Evolutionary conservation across 495 filamentous ascomycete genomes (phyloP).

Genomic region (Aspergillus asperescens): DNA sequence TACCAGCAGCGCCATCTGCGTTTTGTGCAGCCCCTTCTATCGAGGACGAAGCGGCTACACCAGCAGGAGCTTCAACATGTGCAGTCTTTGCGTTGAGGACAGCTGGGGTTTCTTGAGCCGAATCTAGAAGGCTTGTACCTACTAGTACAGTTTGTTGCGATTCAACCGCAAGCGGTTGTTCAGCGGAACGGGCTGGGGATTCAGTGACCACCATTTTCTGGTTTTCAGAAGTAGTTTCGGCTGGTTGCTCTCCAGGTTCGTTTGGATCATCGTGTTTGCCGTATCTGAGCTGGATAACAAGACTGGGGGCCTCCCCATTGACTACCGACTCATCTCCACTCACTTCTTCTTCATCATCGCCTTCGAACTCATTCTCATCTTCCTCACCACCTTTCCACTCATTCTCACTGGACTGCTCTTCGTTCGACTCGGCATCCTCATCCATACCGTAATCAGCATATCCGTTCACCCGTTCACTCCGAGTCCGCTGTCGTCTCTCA

Average conservation of each 20-base stretch:
- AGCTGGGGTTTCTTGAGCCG: not conserved
- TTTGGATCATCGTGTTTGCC: conserved; percentile 27
- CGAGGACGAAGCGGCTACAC: not conserved
- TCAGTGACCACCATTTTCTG: conserved; percentile 1
- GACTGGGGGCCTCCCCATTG: conserved; percentile 50
- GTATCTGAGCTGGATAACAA: conserved; percentile 63
- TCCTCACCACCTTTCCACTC: conserved; percentile 67
- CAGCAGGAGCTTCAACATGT: not conserved
- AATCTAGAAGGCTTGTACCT: not conserved
- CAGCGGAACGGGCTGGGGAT: not conserved
- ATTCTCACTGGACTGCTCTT: conserved; percentile 49
- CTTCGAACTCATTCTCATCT: conserved; percentile 61
- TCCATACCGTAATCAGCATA: conserved; percentile 48
- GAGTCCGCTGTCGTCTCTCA: conserved; percentile 22
- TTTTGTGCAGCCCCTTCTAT: not conserved
- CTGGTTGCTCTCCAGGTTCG: conserved; percentile 19
- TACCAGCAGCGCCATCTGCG: not conserved
- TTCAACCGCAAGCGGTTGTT: not conserved
- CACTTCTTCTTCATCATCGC: conserved; percentile 58
- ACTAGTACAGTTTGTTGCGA: not conserved
- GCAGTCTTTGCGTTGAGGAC: not conserved
- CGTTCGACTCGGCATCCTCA: conserved; percentile 60
- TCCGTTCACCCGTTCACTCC: conserved; percentile 34
- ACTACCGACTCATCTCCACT: conserved; percentile 55
- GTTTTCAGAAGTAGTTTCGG: not conserved